These are phyloP conservation scores for Coniella vitis DNA, from an alignment of 2,329 filamentous ascomycete genomes.

Conservation along the genomic window DNA sequence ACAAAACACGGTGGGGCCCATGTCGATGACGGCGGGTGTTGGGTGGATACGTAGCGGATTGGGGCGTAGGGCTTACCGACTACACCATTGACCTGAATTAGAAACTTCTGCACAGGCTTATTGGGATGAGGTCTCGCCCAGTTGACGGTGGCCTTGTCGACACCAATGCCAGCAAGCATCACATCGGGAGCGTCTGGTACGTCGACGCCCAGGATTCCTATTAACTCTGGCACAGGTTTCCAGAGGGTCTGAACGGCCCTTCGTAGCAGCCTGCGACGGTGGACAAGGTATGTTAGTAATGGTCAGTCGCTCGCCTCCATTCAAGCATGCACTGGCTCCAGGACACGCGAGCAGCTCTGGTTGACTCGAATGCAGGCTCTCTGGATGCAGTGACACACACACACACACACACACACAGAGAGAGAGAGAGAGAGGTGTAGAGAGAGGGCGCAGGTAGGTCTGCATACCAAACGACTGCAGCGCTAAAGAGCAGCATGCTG, in stretches of 20 bases:
- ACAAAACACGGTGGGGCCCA: too few relatives aligned
- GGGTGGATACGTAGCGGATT: not conserved
- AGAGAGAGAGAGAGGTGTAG: slow-evolving; percentile 1
- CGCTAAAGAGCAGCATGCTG: slow-evolving; percentile 48
- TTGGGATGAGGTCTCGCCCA: slow-evolving; percentile 71
- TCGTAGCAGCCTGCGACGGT: slow-evolving; percentile 61
- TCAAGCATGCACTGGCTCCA: not conserved
- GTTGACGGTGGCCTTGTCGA: slow-evolving; percentile 80
- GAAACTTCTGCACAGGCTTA: slow-evolving; percentile 72
- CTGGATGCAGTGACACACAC: too few relatives aligned
- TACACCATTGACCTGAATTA: slow-evolving; percentile 89
- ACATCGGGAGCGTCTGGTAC: slow-evolving; percentile 86
- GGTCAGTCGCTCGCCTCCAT: not conserved
- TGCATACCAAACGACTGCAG: slow-evolving; percentile 47
- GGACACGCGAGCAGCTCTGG: not conserved
- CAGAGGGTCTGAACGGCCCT: slow-evolving; percentile 83
- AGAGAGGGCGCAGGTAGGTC: not conserved
- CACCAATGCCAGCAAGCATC: slow-evolving; percentile 80
- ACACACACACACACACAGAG: too few relatives aligned
- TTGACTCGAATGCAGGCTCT: too few relatives aligned
- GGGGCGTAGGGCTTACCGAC: slow-evolving; percentile 54
- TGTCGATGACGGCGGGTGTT: too few relatives aligned
- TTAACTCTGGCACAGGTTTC: slow-evolving; percentile 85
- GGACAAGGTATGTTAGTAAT: slow-evolving; percentile 9
- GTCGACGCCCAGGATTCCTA: slow-evolving; percentile 86